Evolutionary conservation across 2,329 filamentous ascomycete genomes (phyloP), one percentile per base, ranked within the genome.

Genomic region (Alternaria conjuncta): DNA sequence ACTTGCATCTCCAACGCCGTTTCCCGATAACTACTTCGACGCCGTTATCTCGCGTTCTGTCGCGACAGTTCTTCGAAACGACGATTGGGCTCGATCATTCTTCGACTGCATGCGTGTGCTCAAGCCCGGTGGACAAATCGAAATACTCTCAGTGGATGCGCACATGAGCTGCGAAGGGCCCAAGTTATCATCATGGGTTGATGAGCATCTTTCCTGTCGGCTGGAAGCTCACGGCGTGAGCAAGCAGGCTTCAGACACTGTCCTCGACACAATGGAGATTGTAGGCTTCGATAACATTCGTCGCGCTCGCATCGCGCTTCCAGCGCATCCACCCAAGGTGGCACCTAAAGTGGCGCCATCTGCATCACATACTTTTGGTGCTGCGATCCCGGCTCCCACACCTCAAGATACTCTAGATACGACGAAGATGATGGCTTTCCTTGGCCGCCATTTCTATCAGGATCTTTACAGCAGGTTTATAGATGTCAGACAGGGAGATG

Each of bases 191-290:
- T 55, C 57, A 6, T 75, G 72, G 72, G 71, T 74, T 44, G 69
- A 75, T n/a, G 65, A 73, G 23, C 56, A 72, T 21, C 25, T 75
- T n/a, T 67, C 66, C 9, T 60, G 60, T 55, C 61, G 69, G 28
- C 62, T 75, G 4, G 71, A 75, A 43, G 69, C 67, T 12, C 61
- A 70, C 45, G 68, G 62, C 30, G 55, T 73, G 51, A 72, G 71
- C 64, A 72, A 65, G 47, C 66, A 70, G 20, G 64, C 72, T 5
- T 74, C 71, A 13, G 71, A 75, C 57, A 74, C 67, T 18, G 68
- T 75, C 11, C 69, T 75, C 32, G 71, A 75, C 51, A 75, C 71
- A 5, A 73, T 75, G 69, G 72, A 74, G 50, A 74, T 74, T 23
- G 72, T 75, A 18, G 71, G 71, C 2, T 61, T 75, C 9, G 70